A percentile compares a stretch with the other conserved stretches of the same genome.
Conservation (phyloP, 169 alveolate genomes). For the Plasmodium gonderi region DNA sequence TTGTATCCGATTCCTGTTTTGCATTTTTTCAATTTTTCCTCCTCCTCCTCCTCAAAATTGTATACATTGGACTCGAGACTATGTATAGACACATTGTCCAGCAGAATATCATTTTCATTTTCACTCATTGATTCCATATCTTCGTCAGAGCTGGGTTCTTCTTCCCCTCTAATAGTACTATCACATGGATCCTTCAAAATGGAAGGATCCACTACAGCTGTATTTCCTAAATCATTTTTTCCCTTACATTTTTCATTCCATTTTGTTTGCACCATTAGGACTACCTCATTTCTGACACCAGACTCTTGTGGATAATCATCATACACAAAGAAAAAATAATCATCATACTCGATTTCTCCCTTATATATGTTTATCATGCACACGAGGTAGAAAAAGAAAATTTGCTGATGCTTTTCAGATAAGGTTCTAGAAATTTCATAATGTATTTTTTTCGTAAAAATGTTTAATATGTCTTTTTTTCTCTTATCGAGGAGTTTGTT, state of each 20-base stretch:
- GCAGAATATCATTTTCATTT: neutral
- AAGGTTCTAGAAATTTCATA: slow-evolving; percentile 59
- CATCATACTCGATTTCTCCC: slow-evolving; percentile 56
- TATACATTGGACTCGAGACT: slow-evolving; percentile 3
- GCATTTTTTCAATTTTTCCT: neutral
- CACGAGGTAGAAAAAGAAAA: slow-evolving; percentile 58
- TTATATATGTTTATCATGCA: slow-evolving; percentile 71
- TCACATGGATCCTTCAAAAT: neutral
- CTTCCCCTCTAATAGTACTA: neutral
- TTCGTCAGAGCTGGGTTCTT: slow-evolving; percentile 3
- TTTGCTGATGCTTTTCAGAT: slow-evolving; percentile 66
- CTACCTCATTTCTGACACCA: slow-evolving; percentile 26
- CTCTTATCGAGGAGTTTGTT: slow-evolving; percentile 61
- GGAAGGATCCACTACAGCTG: neutral
- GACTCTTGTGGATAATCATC: slow-evolving; percentile 11
- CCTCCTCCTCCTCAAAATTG: neutral
- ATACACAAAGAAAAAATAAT: slow-evolving; percentile 52
- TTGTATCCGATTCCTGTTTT: neutral
- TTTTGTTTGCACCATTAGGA: slow-evolving; percentile 14
- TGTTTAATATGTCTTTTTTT: slow-evolving; percentile 66
- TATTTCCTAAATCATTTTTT: neutral
- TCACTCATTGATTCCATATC: slow-evolving; percentile 16
- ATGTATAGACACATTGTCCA: slow-evolving; percentile 31
- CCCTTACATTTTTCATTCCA: neutral
- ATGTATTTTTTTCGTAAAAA: slow-evolving; percentile 49